These are phyloP conservation scores for Colletotrichum sp. DNA, from an alignment of 2,329 filamentous ascomycete genomes.

Conservation along the genomic window DNA sequence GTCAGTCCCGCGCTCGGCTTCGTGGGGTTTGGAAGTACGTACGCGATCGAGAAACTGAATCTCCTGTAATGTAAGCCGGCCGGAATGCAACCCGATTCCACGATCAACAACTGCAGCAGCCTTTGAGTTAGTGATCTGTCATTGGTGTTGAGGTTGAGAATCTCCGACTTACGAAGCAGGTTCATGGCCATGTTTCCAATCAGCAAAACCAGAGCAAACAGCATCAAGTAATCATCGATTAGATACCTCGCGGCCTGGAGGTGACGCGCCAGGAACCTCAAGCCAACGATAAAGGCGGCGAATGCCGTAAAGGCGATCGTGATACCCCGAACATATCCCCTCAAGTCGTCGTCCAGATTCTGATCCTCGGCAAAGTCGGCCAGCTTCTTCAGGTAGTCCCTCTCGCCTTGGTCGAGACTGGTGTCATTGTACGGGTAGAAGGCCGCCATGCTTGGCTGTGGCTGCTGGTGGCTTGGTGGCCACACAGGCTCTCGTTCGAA, in stretches of 20 bases:
- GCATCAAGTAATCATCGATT: constrained; percentile 16
- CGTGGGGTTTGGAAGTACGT: not conserved
- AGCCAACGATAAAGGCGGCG: constrained; percentile 5
- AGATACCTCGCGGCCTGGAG: constrained; percentile 11
- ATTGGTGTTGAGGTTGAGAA: fast-evolving
- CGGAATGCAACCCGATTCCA: constrained; percentile 11
- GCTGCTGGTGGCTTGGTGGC: not conserved
- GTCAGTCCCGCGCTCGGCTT: not conserved
- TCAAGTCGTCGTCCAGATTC: constrained; percentile 6
- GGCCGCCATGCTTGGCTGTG: not conserved
- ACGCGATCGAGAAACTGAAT: constrained; percentile 12
- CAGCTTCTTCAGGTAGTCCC: constrained; percentile 13
- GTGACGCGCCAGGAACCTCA: constrained; percentile 11
- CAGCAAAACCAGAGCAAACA: not conserved
- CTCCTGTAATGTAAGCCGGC: constrained; percentile 4
- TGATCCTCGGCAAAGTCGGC: constrained; percentile 8
- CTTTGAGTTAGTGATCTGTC: not conserved
- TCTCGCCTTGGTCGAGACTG: constrained; percentile 1
- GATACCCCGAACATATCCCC: constrained; percentile 4
- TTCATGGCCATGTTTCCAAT: constrained; percentile 17
- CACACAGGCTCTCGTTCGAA: constrained; percentile 5
- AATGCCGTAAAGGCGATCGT: constrained; percentile 16
- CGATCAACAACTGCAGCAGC: not conserved
- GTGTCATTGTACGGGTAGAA: constrained; percentile 14
- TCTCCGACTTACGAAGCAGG: not conserved